Evolutionary conservation across 805 yeast genomes (phyloP).

Genomic region (Candida sanyiensis): DNA sequence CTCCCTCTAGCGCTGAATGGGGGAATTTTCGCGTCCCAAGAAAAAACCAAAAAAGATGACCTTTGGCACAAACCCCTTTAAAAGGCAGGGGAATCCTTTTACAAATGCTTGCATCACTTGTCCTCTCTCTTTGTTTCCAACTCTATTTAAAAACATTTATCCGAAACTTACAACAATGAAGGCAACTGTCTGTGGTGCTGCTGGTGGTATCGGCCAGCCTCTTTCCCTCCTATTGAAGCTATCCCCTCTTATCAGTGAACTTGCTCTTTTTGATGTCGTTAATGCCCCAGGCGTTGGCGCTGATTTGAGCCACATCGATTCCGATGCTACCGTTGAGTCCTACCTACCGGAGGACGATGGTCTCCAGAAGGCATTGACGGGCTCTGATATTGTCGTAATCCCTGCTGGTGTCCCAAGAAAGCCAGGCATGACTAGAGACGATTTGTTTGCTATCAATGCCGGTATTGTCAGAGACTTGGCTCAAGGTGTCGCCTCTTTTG

Average conservation of each 20-base stretch:
- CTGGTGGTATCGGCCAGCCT: conserved; percentile 82
- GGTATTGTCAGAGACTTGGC: conserved; percentile 76
- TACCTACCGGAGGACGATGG: conserved; percentile 64
- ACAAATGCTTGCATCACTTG: neutral
- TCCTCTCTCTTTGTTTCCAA: neutral
- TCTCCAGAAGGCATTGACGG: conserved; percentile 61
- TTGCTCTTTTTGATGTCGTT: conserved; percentile 67
- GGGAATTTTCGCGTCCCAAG: conserved; percentile 5
- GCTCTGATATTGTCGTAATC: conserved; percentile 80
- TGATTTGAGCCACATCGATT: conserved; percentile 73
- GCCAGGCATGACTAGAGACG: conserved; percentile 88
- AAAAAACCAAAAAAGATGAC: conserved; percentile 1
- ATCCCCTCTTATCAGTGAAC: conserved; percentile 63
- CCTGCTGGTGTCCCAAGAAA: conserved; percentile 90
- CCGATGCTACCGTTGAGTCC: conserved; percentile 61
- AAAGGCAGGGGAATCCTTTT: neutral
- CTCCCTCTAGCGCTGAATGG: neutral
- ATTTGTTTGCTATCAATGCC: conserved; percentile 77
- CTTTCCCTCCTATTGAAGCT: conserved; percentile 61
- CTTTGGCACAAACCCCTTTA: conserved; percentile 5
- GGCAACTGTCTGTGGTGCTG: conserved; percentile 77
- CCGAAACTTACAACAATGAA: conserved; percentile 33
- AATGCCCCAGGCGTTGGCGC: conserved; percentile 80
- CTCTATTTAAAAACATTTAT: neutral
- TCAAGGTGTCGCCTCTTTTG: conserved; percentile 56